These are phyloP conservation scores for Streptanthus diversifolius DNA, from an alignment of 345 rosid genomes.

Conservation along the genomic window DNA sequence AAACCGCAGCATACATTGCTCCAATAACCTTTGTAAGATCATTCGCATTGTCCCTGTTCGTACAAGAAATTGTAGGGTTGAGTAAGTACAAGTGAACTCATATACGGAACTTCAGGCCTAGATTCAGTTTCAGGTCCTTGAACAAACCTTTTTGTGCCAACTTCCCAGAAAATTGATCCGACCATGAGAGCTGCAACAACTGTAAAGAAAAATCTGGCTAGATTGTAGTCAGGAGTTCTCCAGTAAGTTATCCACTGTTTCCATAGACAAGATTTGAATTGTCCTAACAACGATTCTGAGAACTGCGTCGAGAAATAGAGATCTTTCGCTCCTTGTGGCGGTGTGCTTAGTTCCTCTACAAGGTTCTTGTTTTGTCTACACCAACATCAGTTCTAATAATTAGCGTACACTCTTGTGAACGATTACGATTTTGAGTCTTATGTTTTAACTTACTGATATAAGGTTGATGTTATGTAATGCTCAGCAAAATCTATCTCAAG, in stretches of 20 bases:
- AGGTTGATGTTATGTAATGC: slow-evolving; percentile 50
- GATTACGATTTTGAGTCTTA: not conserved
- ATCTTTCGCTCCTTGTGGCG: slow-evolving; percentile 47
- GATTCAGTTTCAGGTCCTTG: not conserved
- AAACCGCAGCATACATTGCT: slow-evolving; percentile 61
- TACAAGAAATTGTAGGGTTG: not conserved
- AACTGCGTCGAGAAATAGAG: slow-evolving; percentile 48
- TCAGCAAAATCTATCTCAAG: slow-evolving; percentile 78
- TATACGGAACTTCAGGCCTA: not conserved
- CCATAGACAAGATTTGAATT: slow-evolving; percentile 68
- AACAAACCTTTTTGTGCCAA: slow-evolving; percentile 50
- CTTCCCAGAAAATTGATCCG: slow-evolving; percentile 62
- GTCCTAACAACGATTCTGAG: slow-evolving; percentile 51
- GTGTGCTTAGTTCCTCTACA: slow-evolving; percentile 52
- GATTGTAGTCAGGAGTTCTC: slow-evolving; percentile 75
- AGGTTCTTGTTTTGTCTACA: slow-evolving; percentile 56
- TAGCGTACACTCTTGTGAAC: not conserved
- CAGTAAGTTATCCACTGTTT: slow-evolving; percentile 70
- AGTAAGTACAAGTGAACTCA: not conserved
- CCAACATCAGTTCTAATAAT: not conserved
- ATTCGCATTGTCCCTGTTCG: slow-evolving; percentile 37
- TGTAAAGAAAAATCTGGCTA: slow-evolving; percentile 56
- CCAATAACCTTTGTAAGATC: slow-evolving; percentile 65
- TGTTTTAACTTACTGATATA: slow-evolving; percentile 48
- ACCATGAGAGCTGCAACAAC: slow-evolving; percentile 47